These are phyloP conservation scores for Fusarium poae DNA, from an alignment of 2,329 filamentous ascomycete species.

Conservation along the genomic window DNA sequence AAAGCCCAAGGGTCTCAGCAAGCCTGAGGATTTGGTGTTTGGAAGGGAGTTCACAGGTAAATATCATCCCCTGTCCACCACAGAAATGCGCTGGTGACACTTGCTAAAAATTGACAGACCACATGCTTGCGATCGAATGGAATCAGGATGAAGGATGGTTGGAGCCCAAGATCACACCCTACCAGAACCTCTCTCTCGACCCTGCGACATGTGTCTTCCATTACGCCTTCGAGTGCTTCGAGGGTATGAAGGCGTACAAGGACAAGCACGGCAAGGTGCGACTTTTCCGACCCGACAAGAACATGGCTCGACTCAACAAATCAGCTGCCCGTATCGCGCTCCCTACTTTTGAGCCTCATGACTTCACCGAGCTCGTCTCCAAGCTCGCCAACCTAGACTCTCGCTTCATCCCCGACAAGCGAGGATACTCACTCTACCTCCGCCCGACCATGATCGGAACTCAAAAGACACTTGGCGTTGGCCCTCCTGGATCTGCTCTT, in stretches of 20 bases:
- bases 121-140: conserved; percentile 98
- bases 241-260: conserved; percentile 99
- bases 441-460: conserved; percentile 98
- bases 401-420: conserved; percentile 87
- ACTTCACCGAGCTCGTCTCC: conserved; percentile 84
- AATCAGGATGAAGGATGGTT: conserved; percentile 86
- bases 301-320: conserved; percentile 95
- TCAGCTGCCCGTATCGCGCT: conserved; percentile 92
- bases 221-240: conserved; percentile 98
- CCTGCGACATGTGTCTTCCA: conserved; percentile 97
- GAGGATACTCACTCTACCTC: conserved; percentile 94
- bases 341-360: conserved; percentile 82
- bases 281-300: conserved; percentile 93
- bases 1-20: conserved; percentile 78
- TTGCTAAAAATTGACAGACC: conserved; percentile 70
- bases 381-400: conserved; percentile 84
- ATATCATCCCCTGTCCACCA: not conserved
- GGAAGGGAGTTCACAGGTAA: conserved; percentile 90
- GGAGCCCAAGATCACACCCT: conserved; percentile 85
- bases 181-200: conserved; percentile 97
- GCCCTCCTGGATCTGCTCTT: conserved; percentile 89
- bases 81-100: not conserved
- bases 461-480: conserved; percentile 92
- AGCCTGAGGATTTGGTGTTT: conserved; percentile 88
- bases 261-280: conserved; percentile 82